Conservation (phyloP, 192 early-diverging fungal genomes). For the Irineochytrium annulatum region DNA sequence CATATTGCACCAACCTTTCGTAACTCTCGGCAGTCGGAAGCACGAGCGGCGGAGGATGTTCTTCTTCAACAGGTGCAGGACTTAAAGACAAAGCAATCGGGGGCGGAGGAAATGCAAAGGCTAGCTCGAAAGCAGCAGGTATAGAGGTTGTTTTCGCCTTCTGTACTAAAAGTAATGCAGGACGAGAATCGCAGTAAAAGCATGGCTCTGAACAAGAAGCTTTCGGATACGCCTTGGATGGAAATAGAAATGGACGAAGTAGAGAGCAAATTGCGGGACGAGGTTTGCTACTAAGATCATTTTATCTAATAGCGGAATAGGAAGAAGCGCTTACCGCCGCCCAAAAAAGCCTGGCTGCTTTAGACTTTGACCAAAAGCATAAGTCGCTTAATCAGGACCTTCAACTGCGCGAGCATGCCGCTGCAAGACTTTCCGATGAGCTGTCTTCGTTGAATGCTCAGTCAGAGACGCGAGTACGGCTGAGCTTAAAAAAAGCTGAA, state of each 20-base stretch:
- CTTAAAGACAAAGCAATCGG: conserved; percentile 31
- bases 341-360: neutral
- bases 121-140: too few relatives aligned
- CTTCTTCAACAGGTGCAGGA: conserved; percentile 22
- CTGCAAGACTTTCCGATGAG: conserved; percentile 47
- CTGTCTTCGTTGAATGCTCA: conserved; percentile 56
- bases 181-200: too few relatives aligned
- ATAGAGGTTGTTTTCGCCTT: too few relatives aligned
- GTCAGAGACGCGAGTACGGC: conserved; percentile 56
- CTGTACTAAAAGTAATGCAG: too few relatives aligned
- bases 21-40: too few relatives aligned
- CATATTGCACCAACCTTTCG: too few relatives aligned
- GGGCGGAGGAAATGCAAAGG: conserved; percentile 36
- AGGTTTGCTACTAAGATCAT: too few relatives aligned
- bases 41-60: too few relatives aligned
- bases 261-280: too few relatives aligned
- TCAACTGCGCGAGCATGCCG: conserved; percentile 37
- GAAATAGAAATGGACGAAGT: too few relatives aligned
- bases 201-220: too few relatives aligned
- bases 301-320: conserved; percentile 31
- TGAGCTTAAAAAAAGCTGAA: conserved; percentile 55
- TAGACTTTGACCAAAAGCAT: conserved; percentile 34
- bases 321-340: conserved; percentile 9
- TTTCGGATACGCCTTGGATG: too few relatives aligned
- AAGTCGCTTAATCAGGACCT: conserved; percentile 41